These are phyloP conservation scores for Kurtzmaniella quercitrusa DNA, from an alignment of 1,139 yeast species.

Conservation along the genomic window DNA sequence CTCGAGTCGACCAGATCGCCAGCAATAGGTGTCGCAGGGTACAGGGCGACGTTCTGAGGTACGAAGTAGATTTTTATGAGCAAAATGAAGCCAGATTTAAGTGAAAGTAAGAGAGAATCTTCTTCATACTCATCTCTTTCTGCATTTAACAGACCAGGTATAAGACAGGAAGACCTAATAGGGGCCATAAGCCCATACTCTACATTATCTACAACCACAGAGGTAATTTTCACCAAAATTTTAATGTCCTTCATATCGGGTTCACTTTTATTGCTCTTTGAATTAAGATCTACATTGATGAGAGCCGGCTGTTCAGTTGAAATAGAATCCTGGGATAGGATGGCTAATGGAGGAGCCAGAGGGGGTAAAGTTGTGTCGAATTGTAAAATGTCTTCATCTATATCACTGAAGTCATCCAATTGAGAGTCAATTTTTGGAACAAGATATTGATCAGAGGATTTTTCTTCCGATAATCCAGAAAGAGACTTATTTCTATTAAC, in stretches of 20 bases:
- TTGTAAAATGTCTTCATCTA: constrained; percentile 22
- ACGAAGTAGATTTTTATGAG: constrained; percentile 33
- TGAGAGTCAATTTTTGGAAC: constrained; percentile 38
- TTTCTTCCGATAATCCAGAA: constrained; percentile 31
- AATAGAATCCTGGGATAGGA: neutral
- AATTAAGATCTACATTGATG: neutral
- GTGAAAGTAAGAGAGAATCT: constrained; percentile 39
- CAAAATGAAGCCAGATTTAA: constrained; percentile 39
- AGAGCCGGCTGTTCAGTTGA: neutral
- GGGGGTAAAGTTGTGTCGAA: neutral
- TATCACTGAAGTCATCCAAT: constrained; percentile 34
- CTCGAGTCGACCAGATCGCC: neutral
- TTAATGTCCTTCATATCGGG: constrained; percentile 2
- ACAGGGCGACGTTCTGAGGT: constrained; percentile 17
- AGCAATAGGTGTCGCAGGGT: neutral
- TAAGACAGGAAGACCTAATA: constrained; percentile 33
- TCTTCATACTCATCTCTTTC: constrained; percentile 19
- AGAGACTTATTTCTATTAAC: constrained; percentile 32
- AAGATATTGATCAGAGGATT: constrained; percentile 35
- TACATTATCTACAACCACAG: constrained; percentile 30
- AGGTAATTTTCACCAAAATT: constrained; percentile 32
- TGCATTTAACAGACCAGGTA: constrained; percentile 22
- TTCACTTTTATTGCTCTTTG: neutral
- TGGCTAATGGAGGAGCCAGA: neutral
- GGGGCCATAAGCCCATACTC: constrained; percentile 31